Evolutionary conservation across 2,329 filamentous ascomycete species (phyloP), one percentile per base, ranked within the genome.

Genomic region (Colletotrichum trifolii): DNA sequence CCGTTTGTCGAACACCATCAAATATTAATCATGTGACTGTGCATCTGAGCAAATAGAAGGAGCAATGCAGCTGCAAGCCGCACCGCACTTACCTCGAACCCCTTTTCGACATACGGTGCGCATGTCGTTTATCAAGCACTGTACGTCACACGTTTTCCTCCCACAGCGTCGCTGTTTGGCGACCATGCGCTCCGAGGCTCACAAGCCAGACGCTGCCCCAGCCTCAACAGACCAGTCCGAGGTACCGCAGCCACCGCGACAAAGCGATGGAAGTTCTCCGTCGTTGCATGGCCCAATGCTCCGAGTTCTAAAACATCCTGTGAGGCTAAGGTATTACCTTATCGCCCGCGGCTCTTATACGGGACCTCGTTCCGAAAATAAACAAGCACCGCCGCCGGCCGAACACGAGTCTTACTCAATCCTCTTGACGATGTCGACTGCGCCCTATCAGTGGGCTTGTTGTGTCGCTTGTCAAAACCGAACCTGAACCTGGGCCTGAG

Each of bases 351-450:
- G 52, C 63, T 57, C 47, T 54, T 56, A 25, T 36, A 46, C 63
- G 58, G 63, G 39, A 57, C 58, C 42, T 62, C 17, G 33, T 35
- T 65, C 63, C 63, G 63, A 65, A 53, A 62, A 62, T 65, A 57
- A 63, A 43, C 58, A 56, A 39, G 53, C 25, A 45, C 58, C 62
- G 58, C 63, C 53, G 58, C 53, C 63, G 47, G 58, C 52, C 47
- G 53, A 65, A 65, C 63, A 53, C 63, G 58, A 65, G 63, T 50
- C 62, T 55, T 45, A 61, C 52, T 49, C 38, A 40, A 58, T 46
- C 42, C 46, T 17, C 39, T 43, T 62, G 35, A 17, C 47, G 33
- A 57, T 57, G 62, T 65, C 46, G 58, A 65, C 62, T 65, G 62
- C 58, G 62, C 62, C 62, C 58, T 62, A 57, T 25, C 47, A 56